Evolutionary conservation across 1,139 yeast genomes (phyloP).

Genomic region (Candida gigantensis): DNA sequence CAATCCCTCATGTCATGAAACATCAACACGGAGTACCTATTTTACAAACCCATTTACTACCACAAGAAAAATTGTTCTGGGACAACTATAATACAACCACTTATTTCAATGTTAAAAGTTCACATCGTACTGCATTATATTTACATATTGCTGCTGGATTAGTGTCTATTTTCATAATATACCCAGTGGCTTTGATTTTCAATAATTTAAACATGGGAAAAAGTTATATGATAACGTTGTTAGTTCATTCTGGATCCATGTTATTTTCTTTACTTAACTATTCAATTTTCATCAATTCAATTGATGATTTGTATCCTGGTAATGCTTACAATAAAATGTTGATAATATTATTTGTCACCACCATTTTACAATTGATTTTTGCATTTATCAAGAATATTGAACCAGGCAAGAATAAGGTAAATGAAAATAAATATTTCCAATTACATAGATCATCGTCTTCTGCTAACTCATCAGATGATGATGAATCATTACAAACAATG

Average conservation of each 20-base stretch:
- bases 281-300: conserved; percentile 59
- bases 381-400: conserved; percentile 30
- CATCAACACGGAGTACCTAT: conserved; percentile 78
- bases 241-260: conserved; percentile 49
- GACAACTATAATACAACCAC: conserved; percentile 78
- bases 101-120: conserved; percentile 58
- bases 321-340: conserved; percentile 74
- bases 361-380: conserved; percentile 53
- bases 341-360: conserved; percentile 54
- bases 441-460: conserved; percentile 18
- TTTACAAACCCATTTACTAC: conserved; percentile 63
- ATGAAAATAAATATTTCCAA: conserved; percentile 15
- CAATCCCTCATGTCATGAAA: conserved; percentile 52
- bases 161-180: conserved; percentile 53
- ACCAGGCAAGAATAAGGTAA: conserved; percentile 4
- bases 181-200: conserved; percentile 71
- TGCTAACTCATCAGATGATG: conserved; percentile 9
- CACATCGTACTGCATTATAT: conserved; percentile 53
- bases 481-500: conserved; percentile 9
- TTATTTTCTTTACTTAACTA: conserved; percentile 57
- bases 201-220: conserved; percentile 55
- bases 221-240: conserved; percentile 59
- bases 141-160: conserved; percentile 55
- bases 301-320: conserved; percentile 69
- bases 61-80: conserved; percentile 80